These are phyloP conservation scores for Entomortierella beljakovae DNA, from an alignment of 192 early-diverging fungal genomes.

Conservation along the genomic window DNA sequence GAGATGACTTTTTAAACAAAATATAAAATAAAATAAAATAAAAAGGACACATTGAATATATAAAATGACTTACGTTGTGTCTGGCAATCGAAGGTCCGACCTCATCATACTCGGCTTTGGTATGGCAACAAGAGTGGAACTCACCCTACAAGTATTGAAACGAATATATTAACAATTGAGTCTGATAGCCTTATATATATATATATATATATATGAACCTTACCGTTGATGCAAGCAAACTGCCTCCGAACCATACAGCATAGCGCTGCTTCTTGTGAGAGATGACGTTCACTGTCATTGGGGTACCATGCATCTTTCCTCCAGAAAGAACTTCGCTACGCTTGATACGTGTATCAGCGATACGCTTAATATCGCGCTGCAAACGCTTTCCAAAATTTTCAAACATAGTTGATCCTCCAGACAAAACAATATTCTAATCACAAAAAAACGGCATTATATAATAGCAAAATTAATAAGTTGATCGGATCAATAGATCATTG, in stretches of 20 bases:
- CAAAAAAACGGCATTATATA: constrained; percentile 12
- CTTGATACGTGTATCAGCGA: constrained; percentile 79
- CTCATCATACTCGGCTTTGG: constrained; percentile 98
- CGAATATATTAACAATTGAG: background rate
- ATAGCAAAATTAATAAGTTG: background rate
- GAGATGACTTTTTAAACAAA: background rate
- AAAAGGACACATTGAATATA: background rate
- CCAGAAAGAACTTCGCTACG: constrained; percentile 82
- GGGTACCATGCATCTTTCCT: constrained; percentile 73
- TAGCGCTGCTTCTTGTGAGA: constrained; percentile 99
- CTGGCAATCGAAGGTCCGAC: constrained; percentile 94
- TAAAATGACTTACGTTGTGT: constrained; percentile 70
- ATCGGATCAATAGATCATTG: background rate
- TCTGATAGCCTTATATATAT: background rate
- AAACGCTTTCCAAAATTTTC: constrained; percentile 96
- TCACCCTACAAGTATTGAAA: constrained; percentile 69
- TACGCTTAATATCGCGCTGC: constrained; percentile 93
- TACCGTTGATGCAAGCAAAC: constrained; percentile 92
- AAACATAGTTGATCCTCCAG: constrained; percentile 99
- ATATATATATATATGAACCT: background rate
- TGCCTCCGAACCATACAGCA: constrained; percentile 99
- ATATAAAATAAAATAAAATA: background rate
- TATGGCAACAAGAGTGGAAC: constrained; percentile 94
- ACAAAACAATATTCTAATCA: constrained; percentile 94
- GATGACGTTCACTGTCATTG: constrained; percentile 97